Conservation (phyloP, 192 early-diverging fungal genomes). For the Backusella luteola region DNA sequence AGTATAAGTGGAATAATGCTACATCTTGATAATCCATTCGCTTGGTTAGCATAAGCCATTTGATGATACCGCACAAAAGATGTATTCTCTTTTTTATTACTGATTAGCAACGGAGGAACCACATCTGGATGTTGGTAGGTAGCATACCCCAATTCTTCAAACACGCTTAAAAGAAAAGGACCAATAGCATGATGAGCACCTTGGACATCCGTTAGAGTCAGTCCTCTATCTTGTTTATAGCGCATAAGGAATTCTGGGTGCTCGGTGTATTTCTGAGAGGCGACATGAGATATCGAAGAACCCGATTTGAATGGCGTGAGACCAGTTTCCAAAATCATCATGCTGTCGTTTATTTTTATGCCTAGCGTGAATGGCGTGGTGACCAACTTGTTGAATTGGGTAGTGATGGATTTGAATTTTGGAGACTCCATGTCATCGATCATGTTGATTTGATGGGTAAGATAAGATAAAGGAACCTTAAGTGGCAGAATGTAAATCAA, state of each 20-base stretch:
- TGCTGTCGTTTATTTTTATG: not conserved
- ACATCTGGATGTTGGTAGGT: not conserved
- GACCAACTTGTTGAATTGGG: not conserved
- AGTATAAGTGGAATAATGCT: not conserved
- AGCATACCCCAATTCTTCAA: constrained; percentile 31
- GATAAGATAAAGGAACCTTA: not conserved
- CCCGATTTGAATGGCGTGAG: constrained; percentile 33
- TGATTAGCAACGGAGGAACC: not conserved
- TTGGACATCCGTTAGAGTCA: not conserved
- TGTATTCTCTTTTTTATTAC: too few relatives aligned
- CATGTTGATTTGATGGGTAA: not conserved
- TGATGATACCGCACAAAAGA: not conserved
- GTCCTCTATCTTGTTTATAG: constrained; percentile 33
- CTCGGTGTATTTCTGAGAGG: constrained; percentile 24
- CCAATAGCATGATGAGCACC: constrained; percentile 18
- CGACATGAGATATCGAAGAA: constrained; percentile 38
- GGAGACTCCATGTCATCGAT: not conserved
- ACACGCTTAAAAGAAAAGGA: constrained; percentile 22
- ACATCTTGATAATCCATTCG: not conserved
- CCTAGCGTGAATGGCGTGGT: not conserved
- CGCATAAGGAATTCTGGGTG: constrained; percentile 38
- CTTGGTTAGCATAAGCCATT: not conserved
- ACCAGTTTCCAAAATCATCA: constrained; percentile 29
- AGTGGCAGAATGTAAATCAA: constrained; percentile 20
- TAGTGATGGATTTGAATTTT: not conserved